Evolutionary conservation across 805 yeast genomes (phyloP).

Genomic region (Candida multigemmis): DNA sequence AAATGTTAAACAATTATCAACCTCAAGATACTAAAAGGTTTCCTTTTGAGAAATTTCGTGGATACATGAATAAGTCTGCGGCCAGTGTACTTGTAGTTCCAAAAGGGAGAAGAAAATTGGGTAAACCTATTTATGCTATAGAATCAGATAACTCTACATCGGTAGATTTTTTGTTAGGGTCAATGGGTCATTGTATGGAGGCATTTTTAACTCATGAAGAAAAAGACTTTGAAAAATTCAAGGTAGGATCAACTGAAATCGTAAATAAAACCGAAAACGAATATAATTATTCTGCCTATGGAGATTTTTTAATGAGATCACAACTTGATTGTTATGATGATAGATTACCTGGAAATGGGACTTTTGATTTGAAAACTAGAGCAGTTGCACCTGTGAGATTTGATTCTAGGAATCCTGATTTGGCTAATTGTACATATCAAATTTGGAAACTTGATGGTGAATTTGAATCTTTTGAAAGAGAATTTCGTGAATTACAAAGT

Average conservation of each 20-base stretch:
- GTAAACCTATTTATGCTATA: slow-evolving; percentile 42
- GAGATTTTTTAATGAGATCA: slow-evolving; percentile 73
- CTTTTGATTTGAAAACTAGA: slow-evolving; percentile 86
- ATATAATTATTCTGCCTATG: slow-evolving; percentile 68
- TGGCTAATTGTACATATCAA: slow-evolving; percentile 55
- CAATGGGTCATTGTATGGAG: slow-evolving; percentile 76
- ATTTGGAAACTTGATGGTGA: slow-evolving; percentile 53
- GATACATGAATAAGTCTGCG: slow-evolving; percentile 38
- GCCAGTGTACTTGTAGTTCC: slow-evolving; percentile 42
- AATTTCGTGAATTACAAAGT: slow-evolving; percentile 63
- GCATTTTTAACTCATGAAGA: slow-evolving; percentile 53
- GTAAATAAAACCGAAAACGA: slow-evolving; percentile 11
- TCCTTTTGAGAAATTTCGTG: slow-evolving; percentile 31
- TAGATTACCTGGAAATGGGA: slow-evolving; percentile 80
- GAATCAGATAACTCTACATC: slow-evolving; percentile 64
- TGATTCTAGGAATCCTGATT: slow-evolving; percentile 56
- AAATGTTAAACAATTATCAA: slow-evolving; percentile 42
- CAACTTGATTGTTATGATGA: slow-evolving; percentile 80
- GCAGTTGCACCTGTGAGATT: slow-evolving; percentile 83
- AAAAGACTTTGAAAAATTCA: slow-evolving; percentile 12
- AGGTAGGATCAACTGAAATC: too few relatives aligned
- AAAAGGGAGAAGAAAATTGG: slow-evolving; percentile 23
- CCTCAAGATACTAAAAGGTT: slow-evolving; percentile 13
- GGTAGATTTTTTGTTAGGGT: slow-evolving; percentile 57
- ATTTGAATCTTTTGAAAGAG: slow-evolving; percentile 78